Evolutionary conservation across 345 rosid genomes (phyloP).

Genomic region (Eucalyptus erythrocorys): DNA sequence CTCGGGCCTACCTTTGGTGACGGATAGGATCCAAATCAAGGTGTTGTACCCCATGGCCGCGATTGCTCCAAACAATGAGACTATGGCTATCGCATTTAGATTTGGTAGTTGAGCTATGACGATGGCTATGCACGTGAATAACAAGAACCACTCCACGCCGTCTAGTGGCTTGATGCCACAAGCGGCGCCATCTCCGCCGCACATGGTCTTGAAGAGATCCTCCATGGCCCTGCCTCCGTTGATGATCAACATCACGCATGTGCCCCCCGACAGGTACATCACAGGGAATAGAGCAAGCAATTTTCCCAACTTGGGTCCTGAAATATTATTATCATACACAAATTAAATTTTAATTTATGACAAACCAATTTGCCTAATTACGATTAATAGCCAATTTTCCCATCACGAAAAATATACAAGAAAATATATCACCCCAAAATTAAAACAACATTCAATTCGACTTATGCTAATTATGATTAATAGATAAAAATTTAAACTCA

Average conservation of each 20-base stretch:
- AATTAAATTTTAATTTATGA: too few relatives aligned
- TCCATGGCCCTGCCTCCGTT: conserved; percentile 17
- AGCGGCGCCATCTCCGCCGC: background rate
- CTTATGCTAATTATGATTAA: background rate
- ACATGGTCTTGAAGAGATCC: conserved; percentile 13
- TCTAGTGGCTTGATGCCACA: background rate
- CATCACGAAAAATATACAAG: background rate
- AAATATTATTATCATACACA: background rate
- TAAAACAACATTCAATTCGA: background rate
- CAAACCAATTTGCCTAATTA: background rate
- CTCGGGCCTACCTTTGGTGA: conserved; percentile 13
- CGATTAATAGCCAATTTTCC: background rate
- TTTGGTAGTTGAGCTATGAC: conserved; percentile 29
- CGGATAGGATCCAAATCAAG: conserved; percentile 17
- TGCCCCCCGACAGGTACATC: conserved; percentile 16
- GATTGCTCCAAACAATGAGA: conserved; percentile 16
- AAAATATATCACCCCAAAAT: background rate
- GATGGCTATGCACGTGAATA: too few relatives aligned
- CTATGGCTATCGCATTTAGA: conserved; percentile 27
- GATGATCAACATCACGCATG: too few relatives aligned
- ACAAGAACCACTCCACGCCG: too few relatives aligned
- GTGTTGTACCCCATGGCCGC: conserved; percentile 24
- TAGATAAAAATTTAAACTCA: too few relatives aligned
- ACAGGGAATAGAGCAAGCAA: conserved; percentile 17
- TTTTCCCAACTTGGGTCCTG: conserved; percentile 20